Base-by-base conservation (phyloP, 176 grass and related monocot species). In the Zea luxurians region DNA sequence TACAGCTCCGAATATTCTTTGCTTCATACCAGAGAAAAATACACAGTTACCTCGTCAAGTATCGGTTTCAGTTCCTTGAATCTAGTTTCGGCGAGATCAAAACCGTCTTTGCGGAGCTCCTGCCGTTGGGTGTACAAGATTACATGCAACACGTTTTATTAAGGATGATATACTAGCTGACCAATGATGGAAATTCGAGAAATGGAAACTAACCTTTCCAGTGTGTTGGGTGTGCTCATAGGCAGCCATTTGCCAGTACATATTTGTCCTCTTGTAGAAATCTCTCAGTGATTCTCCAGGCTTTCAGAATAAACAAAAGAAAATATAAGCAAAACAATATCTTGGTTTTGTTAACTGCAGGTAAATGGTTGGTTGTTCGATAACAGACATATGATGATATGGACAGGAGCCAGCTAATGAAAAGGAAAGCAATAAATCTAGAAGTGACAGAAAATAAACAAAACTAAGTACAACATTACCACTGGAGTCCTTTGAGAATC, bases 221-320 rank as follows among this genome's bases (percentile, higher is more conserved):
- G 95, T 94, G 71, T 98, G 95, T 74, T 98, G 91, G 46, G 95
- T 98, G 84, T 98, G 95, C 83, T 98, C 95, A 8, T 87, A 91
- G 61, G 95, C 91, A 43, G 95, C 95, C 95, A 94, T 94, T 66
- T 94, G 91, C 95, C 91, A 98, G 77, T 98, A 98, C 91, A 88
- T 94, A 62, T 86, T 86, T 70, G 95, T 98, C 82, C 95, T 90
- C 77, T 80, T 90, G 73, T 94, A 98, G 70, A 98, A 98, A 83
- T 98, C 91, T 47, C 57, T 94, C 61, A 98, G 81, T 37, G 82
- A 78, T 68, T 98, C 95, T 84, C 95, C 91, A 36, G 91, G 95
- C 95, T 97, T 85, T 74, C 41, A 74, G 80, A 80, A 80, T 55
- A 53, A n/a, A 80, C 21, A 81, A 62, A 85, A 38, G 68, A 12